Base-by-base conservation (phyloP, 1,284 basidiomycete genomes). In the Omphalotus olearius region DNA sequence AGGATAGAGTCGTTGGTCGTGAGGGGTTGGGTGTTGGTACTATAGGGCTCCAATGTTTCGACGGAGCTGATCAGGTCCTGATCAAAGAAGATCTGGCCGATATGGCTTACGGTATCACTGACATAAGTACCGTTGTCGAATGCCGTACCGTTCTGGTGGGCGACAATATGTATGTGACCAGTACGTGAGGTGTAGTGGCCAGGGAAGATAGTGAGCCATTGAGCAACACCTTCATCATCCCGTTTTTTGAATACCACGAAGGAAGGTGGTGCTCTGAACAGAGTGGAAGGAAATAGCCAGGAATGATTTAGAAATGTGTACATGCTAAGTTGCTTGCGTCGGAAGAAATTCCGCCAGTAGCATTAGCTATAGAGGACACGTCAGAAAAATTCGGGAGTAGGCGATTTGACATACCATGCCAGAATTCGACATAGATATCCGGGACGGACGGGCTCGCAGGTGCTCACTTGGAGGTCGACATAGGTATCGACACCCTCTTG, bases 381-480 rank as follows among this genome's bases (percentile, higher is more conserved):
- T 36, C 30, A 33, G 13, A 13, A 35, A 14, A 38, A 10, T 35
- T 36, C 9, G 16, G 14, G n/a, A 30, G 7, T 7, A 36, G 23
- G 28, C 4, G 20, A 41, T n/a, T 13, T 4, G 23, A 26, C 50
- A 4, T 26, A 59, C 58, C 50, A 47, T 56, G 51, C 60, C 60
- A 61, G 36, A 58, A 53, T 30, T 61, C 60, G 20, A 59, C 46
- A 33, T 50, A 61, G n/a, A 58, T 39, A 20, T 54, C 42, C 30
- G 56, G 49, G 36, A 62, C 52, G 49, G 36, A 62, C 52, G 18
- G 58, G 57, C 55, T 74, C 63, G 62, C 76, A 79, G 1, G 75
- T 78, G 50, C 70, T 66, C 37, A 77, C 70, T 38, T 74, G 74
- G 37, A 76, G 68, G 56, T 77, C 72, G 62, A 76, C 71, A 48